A percentile compares a stretch with the other conserved stretches of the same genome.
phyloP scores from a whole-genome alignment of 2,329 filamentous ascomycete genomes.

The Colletotrichum sp. region DNA sequence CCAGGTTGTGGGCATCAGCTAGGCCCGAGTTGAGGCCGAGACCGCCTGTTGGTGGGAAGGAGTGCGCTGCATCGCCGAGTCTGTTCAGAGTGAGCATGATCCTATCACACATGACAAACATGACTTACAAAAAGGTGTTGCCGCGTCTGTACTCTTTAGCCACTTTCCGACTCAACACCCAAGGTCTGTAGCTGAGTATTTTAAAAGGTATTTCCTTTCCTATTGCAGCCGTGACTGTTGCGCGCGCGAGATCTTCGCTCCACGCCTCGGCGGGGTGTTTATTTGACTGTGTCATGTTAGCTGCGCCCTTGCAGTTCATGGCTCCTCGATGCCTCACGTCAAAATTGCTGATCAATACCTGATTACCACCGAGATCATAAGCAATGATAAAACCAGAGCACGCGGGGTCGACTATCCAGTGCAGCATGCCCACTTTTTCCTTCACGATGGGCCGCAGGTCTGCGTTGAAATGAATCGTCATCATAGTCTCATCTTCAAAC shows the following conservation, averaged over 20 bases:
- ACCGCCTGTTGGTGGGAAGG: constrained; percentile 35
- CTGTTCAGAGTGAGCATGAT: background rate
- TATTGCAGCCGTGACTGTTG: constrained; percentile 34
- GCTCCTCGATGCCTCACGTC: constrained; percentile 30
- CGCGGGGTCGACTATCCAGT: constrained; percentile 47
- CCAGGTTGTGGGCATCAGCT: constrained; percentile 34
- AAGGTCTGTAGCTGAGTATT: constrained; percentile 43
- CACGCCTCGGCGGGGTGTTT: constrained; percentile 38
- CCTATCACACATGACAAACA: too few species aligned
- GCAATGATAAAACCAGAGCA: constrained; percentile 48
- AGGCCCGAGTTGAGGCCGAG: constrained; percentile 35
- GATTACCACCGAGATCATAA: constrained; percentile 43
- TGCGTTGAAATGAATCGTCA: constrained; percentile 50
- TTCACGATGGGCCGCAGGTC: constrained; percentile 40
- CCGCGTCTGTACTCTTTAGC: constrained; percentile 38
- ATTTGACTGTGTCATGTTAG: constrained; percentile 25
- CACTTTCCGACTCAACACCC: constrained; percentile 44
- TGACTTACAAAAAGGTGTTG: constrained; percentile 40
- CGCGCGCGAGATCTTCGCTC: constrained; percentile 35
- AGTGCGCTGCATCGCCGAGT: constrained; percentile 35
- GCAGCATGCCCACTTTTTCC: constrained; percentile 44
- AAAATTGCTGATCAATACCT: constrained; percentile 48
- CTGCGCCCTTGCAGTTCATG: too few species aligned
- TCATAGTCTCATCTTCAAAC: constrained; percentile 44
- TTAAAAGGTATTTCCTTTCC: constrained; percentile 36